Evolutionary conservation across 2,329 filamentous ascomycete species (phyloP).

Genomic region (Xylariales sp.): DNA sequence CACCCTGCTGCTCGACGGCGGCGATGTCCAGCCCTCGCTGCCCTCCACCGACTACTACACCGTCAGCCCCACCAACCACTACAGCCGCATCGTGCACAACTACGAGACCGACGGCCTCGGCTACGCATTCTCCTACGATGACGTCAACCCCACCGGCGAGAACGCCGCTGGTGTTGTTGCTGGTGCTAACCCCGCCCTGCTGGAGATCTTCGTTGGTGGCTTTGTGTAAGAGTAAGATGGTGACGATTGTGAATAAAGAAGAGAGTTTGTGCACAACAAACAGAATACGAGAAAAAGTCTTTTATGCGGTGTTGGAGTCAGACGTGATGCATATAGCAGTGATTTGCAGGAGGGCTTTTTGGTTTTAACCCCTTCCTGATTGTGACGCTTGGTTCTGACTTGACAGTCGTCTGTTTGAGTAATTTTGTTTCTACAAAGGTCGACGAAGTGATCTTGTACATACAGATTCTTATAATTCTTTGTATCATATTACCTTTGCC

Average conservation of each 20-base stretch:
- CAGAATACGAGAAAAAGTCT: no score
- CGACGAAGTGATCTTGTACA: no score
- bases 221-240: constrained; percentile 8
- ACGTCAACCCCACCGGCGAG: constrained; percentile 55
- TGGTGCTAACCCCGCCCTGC: constrained; percentile 37
- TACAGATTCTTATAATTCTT: no score
- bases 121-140: constrained; percentile 66
- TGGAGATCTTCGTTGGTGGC: constrained; percentile 44
- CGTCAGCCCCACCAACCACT: constrained; percentile 46
- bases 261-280: no score
- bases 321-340: no score
- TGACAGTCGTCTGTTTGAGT: no score
- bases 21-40: constrained; percentile 39
- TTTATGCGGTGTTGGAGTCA: no score
- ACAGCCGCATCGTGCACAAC: constrained; percentile 55
- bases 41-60: constrained; percentile 38
- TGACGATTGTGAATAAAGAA: not conserved
- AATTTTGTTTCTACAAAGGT: no score
- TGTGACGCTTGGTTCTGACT: no score
- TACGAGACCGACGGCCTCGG: constrained; percentile 55
- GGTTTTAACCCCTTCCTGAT: no score
- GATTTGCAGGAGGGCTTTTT: no score
- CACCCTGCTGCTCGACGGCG: constrained; percentile 40
- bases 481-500: no score
- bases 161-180: constrained; percentile 51